Evolutionary conservation across 192 early-diverging fungal species (phyloP).

Genomic region (Powellomyces hirtus): DNA sequence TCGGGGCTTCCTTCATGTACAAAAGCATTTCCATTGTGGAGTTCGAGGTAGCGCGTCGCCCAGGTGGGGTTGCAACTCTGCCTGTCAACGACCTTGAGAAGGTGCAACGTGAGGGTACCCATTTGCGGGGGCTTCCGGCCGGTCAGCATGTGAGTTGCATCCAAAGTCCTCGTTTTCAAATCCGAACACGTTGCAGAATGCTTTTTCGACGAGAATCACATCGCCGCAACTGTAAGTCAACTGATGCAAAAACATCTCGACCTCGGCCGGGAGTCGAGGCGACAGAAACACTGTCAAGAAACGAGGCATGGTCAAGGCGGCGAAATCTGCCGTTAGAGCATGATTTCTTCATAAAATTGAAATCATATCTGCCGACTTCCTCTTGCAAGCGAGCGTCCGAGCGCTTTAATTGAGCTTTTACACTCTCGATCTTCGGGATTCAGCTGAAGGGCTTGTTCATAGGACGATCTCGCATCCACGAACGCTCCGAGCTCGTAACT

Average conservation of each 20-base stretch:
- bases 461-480: not conserved
- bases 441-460: not conserved
- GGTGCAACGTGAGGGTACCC: not conserved
- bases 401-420: not conserved
- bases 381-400: not conserved
- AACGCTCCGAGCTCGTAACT: not conserved
- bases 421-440: not conserved
- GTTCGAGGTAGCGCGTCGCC: not conserved
- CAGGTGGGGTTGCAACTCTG: not conserved
- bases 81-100: not conserved
- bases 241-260: not conserved
- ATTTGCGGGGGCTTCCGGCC: not conserved
- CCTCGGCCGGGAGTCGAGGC: not conserved
- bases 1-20: not conserved
- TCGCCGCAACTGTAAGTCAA: not conserved
- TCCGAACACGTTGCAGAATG: not conserved
- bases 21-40: not conserved
- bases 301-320: not conserved
- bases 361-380: not conserved
- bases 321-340: not conserved
- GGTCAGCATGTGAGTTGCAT: not conserved
- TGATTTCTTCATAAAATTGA: not conserved
- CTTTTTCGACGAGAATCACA: not conserved
- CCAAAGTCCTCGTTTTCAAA: not conserved
- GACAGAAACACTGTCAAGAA: not conserved